Evolutionary conservation across 208 protist genomes (phyloP).

Genomic region (Trypanosomatidae sp.): DNA sequence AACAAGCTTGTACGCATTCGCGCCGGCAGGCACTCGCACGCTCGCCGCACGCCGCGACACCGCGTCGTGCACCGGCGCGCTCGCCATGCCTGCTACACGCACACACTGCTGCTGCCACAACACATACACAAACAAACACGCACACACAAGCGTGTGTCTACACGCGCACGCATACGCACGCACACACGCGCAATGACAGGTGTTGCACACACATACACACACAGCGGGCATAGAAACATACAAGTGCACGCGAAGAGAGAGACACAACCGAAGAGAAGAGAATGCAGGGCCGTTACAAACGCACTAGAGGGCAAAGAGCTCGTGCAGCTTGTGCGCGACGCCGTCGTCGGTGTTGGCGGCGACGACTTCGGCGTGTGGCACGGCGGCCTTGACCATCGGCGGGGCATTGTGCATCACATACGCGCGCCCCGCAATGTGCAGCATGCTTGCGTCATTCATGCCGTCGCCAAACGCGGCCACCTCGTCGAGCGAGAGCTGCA

Average conservation of each 20-base stretch:
- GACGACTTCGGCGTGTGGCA: constrained; percentile 24
- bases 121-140: too few relatives aligned
- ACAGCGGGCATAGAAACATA: neutral
- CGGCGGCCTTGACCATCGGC: constrained; percentile 16
- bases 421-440: constrained; percentile 17
- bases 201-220: neutral
- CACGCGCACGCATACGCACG: too few relatives aligned
- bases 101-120: neutral
- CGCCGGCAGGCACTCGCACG: constrained; percentile 5
- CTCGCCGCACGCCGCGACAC: neutral
- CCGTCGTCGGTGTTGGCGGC: constrained; percentile 34
- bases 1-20: constrained; percentile 20
- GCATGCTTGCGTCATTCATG: constrained; percentile 58
- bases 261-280: neutral
- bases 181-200: neutral
- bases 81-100: too few relatives aligned
- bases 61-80: neutral
- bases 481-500: constrained; percentile 13
- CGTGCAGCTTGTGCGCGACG: constrained; percentile 59
- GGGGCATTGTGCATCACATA: constrained; percentile 54
- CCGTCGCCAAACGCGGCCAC: constrained; percentile 55
- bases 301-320: constrained; percentile 19
- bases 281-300: neutral
- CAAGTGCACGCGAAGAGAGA: neutral
- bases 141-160: too few relatives aligned